Conservation (phyloP, 345 rosid species). For the Rubroshorea leprosula region DNA sequence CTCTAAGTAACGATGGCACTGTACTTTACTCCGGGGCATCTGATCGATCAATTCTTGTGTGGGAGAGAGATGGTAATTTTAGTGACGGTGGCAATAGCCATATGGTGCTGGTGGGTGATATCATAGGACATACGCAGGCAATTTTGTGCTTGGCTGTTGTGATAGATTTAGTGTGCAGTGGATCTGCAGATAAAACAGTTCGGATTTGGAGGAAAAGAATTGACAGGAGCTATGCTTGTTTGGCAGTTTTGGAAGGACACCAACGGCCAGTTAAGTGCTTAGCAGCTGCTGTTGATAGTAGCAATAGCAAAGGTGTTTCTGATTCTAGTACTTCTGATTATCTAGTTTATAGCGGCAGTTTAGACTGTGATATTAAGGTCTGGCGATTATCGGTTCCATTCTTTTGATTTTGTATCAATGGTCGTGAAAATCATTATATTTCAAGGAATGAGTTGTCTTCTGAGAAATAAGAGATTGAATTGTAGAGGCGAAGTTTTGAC, state of each 20-base stretch:
- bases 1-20: constrained; percentile 47
- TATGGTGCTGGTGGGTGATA: constrained; percentile 57
- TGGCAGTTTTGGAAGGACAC: constrained; percentile 62
- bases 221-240: constrained; percentile 37
- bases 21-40: constrained; percentile 74
- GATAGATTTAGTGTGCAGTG: constrained; percentile 53
- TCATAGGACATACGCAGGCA: constrained; percentile 65
- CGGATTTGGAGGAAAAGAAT: constrained; percentile 58
- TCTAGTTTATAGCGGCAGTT: constrained; percentile 60
- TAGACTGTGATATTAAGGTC: constrained; percentile 55
- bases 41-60: constrained; percentile 67
- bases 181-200: constrained; percentile 59
- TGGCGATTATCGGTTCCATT: constrained; percentile 32
- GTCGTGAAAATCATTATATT: not conserved
- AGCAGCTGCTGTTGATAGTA: constrained; percentile 23
- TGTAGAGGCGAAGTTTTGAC: too few relatives aligned
- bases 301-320: constrained; percentile 10
- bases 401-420: constrained; percentile 1
- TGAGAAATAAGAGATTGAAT: not conserved
- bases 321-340: constrained; percentile 24
- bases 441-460: not conserved
- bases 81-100: constrained; percentile 15
- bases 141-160: constrained; percentile 55
- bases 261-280: constrained; percentile 59
- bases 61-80: constrained; percentile 36